Base-by-base conservation (phyloP, 2,329 filamentous ascomycete species). In the Fusarium ramigenum region DNA sequence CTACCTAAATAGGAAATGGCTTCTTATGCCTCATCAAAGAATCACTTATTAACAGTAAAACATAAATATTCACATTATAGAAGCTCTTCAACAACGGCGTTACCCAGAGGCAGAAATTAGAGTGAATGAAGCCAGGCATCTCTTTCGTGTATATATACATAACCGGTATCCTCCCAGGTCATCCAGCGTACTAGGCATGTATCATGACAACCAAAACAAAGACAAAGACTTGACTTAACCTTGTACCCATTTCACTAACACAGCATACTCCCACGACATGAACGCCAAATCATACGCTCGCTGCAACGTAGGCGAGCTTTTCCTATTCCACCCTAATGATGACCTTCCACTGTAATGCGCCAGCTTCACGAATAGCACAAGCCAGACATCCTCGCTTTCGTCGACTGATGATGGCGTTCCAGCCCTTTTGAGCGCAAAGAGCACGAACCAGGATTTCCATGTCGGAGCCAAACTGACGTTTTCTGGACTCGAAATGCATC, bases 361-460 rank as follows among this genome's bases (percentile, higher is more conserved):
- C 90, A 1, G 92, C 93, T 83, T 96, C 93, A 23, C 93, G 87
- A 47, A 96, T 89, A 44, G 92, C 92, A 80, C 93, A 96, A 7
- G 89, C 88, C 40, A 95, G 81, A 78, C 93, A 96, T 1, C 91
- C 92, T 69, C 92, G 86, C 72, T 89, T 88, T 43, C 87, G 85
- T 58, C 92, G 86, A 69, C 91, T 93, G 70, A 95, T 86, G 23
- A 95, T 79, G 28, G 93, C 93, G 79, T 94, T 92, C 86, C 91
- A 91, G 5, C 93, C 93, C 74, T 88, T 90, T 78, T 93, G 90
- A 2, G 93, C 91, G 79, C 93, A 95, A 73, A 93, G 86, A 4
- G 93, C 92, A 54, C 93, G 85, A 3, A 91, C 91, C 59, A 95
- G 82, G 14, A 95, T 87, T 80, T 94, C 92, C 78, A 93, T 84